phyloP scores from a whole-genome alignment of 768 basidiomycete species.

The Suillus tomentosus region DNA sequence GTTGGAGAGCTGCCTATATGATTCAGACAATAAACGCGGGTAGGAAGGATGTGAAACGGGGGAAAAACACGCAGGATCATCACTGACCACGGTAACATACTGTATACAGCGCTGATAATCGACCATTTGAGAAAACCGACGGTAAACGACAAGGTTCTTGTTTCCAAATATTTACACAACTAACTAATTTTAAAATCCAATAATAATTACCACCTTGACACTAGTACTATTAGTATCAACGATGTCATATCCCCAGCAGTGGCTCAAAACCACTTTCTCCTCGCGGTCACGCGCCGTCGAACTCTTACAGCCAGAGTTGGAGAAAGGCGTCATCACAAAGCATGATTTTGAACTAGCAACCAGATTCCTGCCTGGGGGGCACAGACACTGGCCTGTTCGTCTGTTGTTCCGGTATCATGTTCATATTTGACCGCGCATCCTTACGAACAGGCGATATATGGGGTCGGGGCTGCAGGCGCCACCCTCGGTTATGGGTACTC shows the following conservation, averaged over 20 bases:
- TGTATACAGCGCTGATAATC: neutral
- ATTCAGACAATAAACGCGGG: neutral
- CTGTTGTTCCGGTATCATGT: slow-evolving; percentile 15
- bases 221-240: neutral
- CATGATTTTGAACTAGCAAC: slow-evolving; percentile 60
- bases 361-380: slow-evolving; percentile 52
- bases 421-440: slow-evolving; percentile 9
- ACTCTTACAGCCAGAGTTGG: slow-evolving; percentile 34
- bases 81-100: neutral
- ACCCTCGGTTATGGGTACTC: slow-evolving; percentile 29
- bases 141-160: too few species aligned
- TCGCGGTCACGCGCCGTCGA: slow-evolving; percentile 37
- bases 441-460: slow-evolving; percentile 24
- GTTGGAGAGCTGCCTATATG: neutral
- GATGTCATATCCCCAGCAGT: slow-evolving; percentile 36
- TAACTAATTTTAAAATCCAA: neutral
- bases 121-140: neutral
- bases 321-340: slow-evolving; percentile 27
- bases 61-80: neutral
- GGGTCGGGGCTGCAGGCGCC: slow-evolving; percentile 24
- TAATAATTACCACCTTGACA: slow-evolving; percentile 2
- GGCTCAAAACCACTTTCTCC: slow-evolving; percentile 48
- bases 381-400: slow-evolving; percentile 48
- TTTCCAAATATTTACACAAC: neutral
- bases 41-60: neutral